These are phyloP conservation scores for Penicillium sp. DNA, from an alignment of 2,329 filamentous ascomycete genomes.

Conservation along the genomic window DNA sequence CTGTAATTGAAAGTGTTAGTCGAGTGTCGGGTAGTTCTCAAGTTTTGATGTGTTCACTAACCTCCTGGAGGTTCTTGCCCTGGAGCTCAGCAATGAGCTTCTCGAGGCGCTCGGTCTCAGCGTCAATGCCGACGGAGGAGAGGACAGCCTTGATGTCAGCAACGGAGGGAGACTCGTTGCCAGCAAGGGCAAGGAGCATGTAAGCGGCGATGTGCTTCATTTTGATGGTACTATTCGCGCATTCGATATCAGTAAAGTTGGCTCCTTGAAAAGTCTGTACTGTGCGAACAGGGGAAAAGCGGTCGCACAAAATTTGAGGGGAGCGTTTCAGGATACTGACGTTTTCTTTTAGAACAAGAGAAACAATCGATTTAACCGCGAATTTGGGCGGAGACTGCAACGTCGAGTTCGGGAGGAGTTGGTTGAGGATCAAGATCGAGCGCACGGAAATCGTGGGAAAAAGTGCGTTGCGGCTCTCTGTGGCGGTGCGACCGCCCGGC, in stretches of 20 bases:
- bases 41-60: slow-evolving; percentile 48
- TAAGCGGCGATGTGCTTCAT: slow-evolving; percentile 99
- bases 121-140: slow-evolving; percentile 91
- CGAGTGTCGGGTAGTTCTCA: neutral
- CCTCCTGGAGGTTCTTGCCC: slow-evolving; percentile 77
- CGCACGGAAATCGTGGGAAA: slow-evolving; percentile 33
- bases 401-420: slow-evolving; percentile 73
- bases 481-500: slow-evolving; percentile 32
- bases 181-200: slow-evolving; percentile 92
- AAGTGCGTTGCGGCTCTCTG: slow-evolving; percentile 40
- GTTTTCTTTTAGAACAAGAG: slow-evolving; percentile 49
- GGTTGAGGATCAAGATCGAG: slow-evolving; percentile 32
- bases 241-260: slow-evolving; percentile 19
- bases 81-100: slow-evolving; percentile 78
- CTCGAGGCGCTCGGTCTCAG: slow-evolving; percentile 80
- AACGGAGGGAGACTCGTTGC: slow-evolving; percentile 84
- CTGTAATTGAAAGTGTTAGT: slow-evolving; percentile 49
- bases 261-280: slow-evolving; percentile 1
- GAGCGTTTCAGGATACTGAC: slow-evolving; percentile 24
- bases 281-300: neutral
- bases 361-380: slow-evolving; percentile 99
- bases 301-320: slow-evolving; percentile 2
- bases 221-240: slow-evolving; percentile 53
- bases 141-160: slow-evolving; percentile 86
- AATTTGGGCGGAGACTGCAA: slow-evolving; percentile 96